A percentile compares a stretch with the other conserved stretches of the same genome.
Conservation (phyloP, 139 green algal species). For the Chlorokybus atmophyticus region DNA sequence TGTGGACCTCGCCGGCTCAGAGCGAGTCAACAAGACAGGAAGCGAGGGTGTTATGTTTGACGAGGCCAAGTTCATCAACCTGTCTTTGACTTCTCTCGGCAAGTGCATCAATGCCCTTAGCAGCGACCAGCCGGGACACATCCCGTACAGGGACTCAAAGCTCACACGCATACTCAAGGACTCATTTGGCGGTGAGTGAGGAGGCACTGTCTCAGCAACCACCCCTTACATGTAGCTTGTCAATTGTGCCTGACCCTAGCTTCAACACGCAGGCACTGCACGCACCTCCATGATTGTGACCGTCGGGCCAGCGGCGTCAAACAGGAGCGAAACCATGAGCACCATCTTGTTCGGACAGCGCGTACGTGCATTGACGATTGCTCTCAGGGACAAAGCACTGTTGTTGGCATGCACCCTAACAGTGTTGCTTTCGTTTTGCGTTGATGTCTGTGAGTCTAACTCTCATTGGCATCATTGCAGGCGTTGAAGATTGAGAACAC, state of each 20-base stretch:
- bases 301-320: constrained; percentile 7
- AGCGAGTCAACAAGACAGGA: constrained; percentile 13
- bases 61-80: constrained; percentile 19
- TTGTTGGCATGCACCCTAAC: too few species aligned
- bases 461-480: too few species aligned
- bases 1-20: constrained; percentile 24
- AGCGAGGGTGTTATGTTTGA: constrained; percentile 5
- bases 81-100: constrained; percentile 9
- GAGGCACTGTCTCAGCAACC: too few species aligned
- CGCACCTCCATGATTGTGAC: constrained; percentile 23
- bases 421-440: too few species aligned
- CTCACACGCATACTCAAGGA: constrained; percentile 50
- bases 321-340: constrained; percentile 18
- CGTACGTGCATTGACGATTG: too few species aligned
- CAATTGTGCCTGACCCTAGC: too few species aligned
- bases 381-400: too few species aligned
- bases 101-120: constrained; percentile 11
- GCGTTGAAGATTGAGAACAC: constrained; percentile 10
- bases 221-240: too few species aligned
- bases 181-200: constrained; percentile 33
- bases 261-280: too few species aligned
- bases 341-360: constrained; percentile 13
- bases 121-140: constrained; percentile 15
- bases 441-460: too few species aligned
- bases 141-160: constrained; percentile 53